phyloP scores from a whole-genome alignment of 2,329 filamentous ascomycete species.

The Fusarium algeriense region DNA sequence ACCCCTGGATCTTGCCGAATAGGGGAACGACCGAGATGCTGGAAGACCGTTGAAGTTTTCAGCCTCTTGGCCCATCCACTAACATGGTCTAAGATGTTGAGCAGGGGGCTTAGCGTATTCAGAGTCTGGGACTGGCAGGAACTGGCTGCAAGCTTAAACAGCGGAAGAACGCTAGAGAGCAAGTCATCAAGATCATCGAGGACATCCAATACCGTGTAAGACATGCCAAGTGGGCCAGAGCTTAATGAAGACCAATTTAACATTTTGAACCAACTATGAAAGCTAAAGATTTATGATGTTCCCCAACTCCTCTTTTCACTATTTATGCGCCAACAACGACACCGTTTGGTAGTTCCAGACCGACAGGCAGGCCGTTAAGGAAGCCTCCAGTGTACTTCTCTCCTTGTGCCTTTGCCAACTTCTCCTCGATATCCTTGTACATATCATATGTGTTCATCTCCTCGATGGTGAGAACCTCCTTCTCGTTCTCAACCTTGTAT shows the following conservation, averaged over 20 bases:
- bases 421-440: conserved; percentile 67
- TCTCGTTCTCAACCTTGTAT: conserved; percentile 73
- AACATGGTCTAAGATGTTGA: not conserved
- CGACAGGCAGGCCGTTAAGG: conserved; percentile 59
- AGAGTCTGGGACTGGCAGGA: accelerated
- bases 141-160: not conserved
- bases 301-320: not conserved
- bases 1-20: not conserved
- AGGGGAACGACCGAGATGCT: accelerated
- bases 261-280: not conserved
- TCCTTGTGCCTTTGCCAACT: conserved; percentile 54
- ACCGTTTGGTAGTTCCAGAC: conserved; percentile 63
- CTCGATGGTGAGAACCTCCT: conserved; percentile 73
- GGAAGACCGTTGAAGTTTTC: too few species aligned
- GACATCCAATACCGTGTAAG: accelerated
- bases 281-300: not conserved
- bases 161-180: too few species aligned
- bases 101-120: not conserved
- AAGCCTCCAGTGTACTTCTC: conserved; percentile 54
- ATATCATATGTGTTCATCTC: conserved; percentile 77
- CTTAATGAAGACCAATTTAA: not conserved
- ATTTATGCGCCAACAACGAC: conserved; percentile 52
- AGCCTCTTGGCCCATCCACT: accelerated
- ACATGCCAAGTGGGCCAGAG: accelerated
- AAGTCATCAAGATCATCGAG: not conserved